Conservation (phyloP, 805 yeast genomes). For the Alloascoidea africana region DNA sequence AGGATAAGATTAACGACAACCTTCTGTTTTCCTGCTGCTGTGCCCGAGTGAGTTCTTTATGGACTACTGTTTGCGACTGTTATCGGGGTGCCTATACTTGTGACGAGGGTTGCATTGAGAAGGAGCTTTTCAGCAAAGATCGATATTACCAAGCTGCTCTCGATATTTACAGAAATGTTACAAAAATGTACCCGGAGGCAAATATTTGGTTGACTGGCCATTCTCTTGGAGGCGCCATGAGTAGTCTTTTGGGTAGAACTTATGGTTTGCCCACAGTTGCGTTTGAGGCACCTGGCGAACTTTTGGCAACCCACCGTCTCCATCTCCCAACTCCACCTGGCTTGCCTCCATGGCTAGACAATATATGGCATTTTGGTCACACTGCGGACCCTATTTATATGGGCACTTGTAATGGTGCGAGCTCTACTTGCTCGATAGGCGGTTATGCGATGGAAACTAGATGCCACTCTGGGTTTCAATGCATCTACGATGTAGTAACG, state of each 20-base stretch:
- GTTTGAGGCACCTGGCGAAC: slow-evolving; percentile 89
- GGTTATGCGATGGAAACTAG: slow-evolving; percentile 97
- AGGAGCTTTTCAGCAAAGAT: slow-evolving; percentile 57
- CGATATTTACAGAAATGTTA: slow-evolving; percentile 63
- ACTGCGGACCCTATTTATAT: slow-evolving; percentile 93
- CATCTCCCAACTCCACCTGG: slow-evolving; percentile 94
- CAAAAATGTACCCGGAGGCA: slow-evolving; percentile 47
- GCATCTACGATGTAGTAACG: slow-evolving; percentile 77
- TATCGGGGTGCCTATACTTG: slow-evolving; percentile 68
- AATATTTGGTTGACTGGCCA: slow-evolving; percentile 91
- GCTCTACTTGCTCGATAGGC: slow-evolving; percentile 75
- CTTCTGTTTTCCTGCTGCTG: slow-evolving; percentile 89
- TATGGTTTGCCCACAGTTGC: slow-evolving; percentile 83
- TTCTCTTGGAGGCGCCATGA: slow-evolving; percentile 83
- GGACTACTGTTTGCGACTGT: slow-evolving; percentile 95
- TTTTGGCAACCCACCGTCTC: slow-evolving; percentile 64
- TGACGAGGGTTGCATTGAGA: slow-evolving; percentile 74
- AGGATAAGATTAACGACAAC: slow-evolving; percentile 81
- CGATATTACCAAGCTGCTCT: slow-evolving; percentile 70
- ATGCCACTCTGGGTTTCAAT: slow-evolving; percentile 82
- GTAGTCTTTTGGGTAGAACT: slow-evolving; percentile 72
- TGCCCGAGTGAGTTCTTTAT: slow-evolving; percentile 77
- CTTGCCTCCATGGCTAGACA: slow-evolving; percentile 57
- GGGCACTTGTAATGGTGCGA: slow-evolving; percentile 95
- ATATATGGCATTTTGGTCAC: slow-evolving; percentile 91